These are phyloP conservation scores for Phanerodontia chrysosporium DNA, from an alignment of 768 basidiomycete genomes.

Conservation along the genomic window DNA sequence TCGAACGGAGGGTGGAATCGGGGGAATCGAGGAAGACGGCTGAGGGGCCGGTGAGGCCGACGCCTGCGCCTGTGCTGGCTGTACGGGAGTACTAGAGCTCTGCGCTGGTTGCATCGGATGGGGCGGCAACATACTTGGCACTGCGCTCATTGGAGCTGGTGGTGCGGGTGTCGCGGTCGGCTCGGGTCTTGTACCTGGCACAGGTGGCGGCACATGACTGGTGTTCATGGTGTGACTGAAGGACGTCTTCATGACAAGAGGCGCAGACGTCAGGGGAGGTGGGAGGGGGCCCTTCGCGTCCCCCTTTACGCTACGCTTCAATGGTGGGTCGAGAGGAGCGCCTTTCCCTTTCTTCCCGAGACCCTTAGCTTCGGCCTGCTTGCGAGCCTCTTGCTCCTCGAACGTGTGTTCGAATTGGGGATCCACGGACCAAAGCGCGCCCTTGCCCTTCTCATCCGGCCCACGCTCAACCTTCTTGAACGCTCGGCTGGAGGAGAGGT, in stretches of 20 bases:
- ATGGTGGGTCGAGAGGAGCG: slow-evolving; percentile 51
- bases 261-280: slow-evolving; percentile 65
- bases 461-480: slow-evolving; percentile 89
- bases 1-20: slow-evolving; percentile 44
- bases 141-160: neutral
- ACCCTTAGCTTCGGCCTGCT: slow-evolving; percentile 36
- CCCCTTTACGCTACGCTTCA: slow-evolving; percentile 68
- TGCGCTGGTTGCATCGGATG: too few relatives aligned
- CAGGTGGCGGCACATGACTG: slow-evolving; percentile 2
- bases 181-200: slow-evolving; percentile 21
- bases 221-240: slow-evolving; percentile 3
- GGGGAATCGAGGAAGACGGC: slow-evolving; percentile 16
- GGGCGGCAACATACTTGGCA: slow-evolving; percentile 1
- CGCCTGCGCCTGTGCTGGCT: slow-evolving; percentile 17
- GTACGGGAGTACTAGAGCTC: too few relatives aligned
- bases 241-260: slow-evolving; percentile 43
- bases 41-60: slow-evolving; percentile 9
- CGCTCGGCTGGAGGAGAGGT: slow-evolving; percentile 86
- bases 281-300: slow-evolving; percentile 58
- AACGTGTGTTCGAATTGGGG: slow-evolving; percentile 63
- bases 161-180: slow-evolving; percentile 8
- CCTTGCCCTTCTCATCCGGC: slow-evolving; percentile 84
- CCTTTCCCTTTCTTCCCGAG: slow-evolving; percentile 58
- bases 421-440: slow-evolving; percentile 91
- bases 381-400: slow-evolving; percentile 64